Evolutionary conservation across 345 rosid species (phyloP), one percentile per base, ranked within the genome.

Genomic region (Eucalyptus decipiens): DNA sequence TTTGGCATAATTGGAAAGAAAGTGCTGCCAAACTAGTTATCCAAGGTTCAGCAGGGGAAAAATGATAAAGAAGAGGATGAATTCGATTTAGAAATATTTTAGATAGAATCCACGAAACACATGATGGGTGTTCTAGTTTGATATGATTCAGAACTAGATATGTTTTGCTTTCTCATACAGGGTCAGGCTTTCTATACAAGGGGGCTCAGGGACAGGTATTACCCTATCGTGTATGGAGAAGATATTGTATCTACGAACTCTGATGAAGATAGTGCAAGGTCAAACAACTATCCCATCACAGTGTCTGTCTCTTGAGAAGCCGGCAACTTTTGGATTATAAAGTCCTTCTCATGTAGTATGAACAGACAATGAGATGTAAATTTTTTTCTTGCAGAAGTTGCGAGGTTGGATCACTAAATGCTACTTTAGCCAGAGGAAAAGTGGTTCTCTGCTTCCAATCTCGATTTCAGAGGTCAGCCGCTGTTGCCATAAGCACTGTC

Each of bases 401-500:
- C 80, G 94, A 91, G 60, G 49, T 85, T 45, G 93, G 90, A 88
- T 92, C 91, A 26, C 89, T 93, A 69, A 92, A 94, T 89, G 89
- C 92, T 14, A 91, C 93, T 87, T 89, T 91, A 91, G 93, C 93
- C 43, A 92, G 87, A 87, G 96, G 96, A 83, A 94, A 94, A 88
- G 91, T 94, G 86, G 87, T 94, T 67, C 88, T 94, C 28, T 94
- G 95, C 89, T 93, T 94, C 89, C 94, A 94, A 89, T 91, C 96
- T 28, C 88, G 88, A 80, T 90, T 92, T 43, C 94, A 91, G 90
- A 93, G 95, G 56, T 91, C 92, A 51, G 92, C 91, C 17, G 62
- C 88, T 12, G 72, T 56, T 85, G 95, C 95, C 40, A 60, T 88
- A n/a, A 88, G 50, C 37, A 91, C 93, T 40, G 96, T 94, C 19